phyloP scores from a whole-genome alignment of 2,329 filamentous ascomycete species.

The Ascochyta rabiei region DNA sequence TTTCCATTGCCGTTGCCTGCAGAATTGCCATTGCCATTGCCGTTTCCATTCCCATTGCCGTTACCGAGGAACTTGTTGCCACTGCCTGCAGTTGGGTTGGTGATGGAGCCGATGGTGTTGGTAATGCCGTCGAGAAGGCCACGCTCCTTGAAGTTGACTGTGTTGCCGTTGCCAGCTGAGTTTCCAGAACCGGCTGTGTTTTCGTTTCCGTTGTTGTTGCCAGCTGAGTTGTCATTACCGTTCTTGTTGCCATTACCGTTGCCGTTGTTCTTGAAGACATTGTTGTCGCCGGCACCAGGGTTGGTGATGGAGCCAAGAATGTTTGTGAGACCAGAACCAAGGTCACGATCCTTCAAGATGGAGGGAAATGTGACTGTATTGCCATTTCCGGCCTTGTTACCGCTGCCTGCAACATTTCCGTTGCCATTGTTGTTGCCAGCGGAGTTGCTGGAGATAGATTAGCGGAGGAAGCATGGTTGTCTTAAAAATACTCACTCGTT shows the following conservation, averaged over 20 bases:
- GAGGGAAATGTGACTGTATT: too few relatives aligned
- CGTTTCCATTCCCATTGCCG: slow-evolving; percentile 7
- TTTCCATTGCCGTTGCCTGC: slow-evolving; percentile 17
- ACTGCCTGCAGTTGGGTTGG: slow-evolving; percentile 12
- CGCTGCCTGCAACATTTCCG: too few relatives aligned
- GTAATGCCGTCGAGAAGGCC: neutral
- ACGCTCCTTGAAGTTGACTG: neutral
- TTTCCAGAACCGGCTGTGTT: neutral
- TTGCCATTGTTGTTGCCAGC: slow-evolving; percentile 9
- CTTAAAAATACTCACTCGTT: neutral
- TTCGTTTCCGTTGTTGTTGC: slow-evolving; percentile 7
- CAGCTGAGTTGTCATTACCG: neutral
- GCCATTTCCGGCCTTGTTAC: too few relatives aligned
- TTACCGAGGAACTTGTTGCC: slow-evolving; percentile 12
- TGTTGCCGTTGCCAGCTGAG: too few relatives aligned
- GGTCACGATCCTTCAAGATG: too few relatives aligned
- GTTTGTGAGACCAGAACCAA: too few relatives aligned
- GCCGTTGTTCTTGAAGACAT: too few relatives aligned
- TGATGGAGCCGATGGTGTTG: slow-evolving; percentile 15
- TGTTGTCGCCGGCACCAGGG: too few relatives aligned
- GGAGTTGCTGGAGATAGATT: neutral
- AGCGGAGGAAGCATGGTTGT: neutral
- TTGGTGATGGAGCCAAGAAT: too few relatives aligned
- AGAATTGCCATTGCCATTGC: slow-evolving; percentile 5
- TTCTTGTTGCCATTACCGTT: too few relatives aligned